Evolutionary conservation across 257 asterid species (phyloP).

Genomic region (Nemophila menziesii): DNA sequence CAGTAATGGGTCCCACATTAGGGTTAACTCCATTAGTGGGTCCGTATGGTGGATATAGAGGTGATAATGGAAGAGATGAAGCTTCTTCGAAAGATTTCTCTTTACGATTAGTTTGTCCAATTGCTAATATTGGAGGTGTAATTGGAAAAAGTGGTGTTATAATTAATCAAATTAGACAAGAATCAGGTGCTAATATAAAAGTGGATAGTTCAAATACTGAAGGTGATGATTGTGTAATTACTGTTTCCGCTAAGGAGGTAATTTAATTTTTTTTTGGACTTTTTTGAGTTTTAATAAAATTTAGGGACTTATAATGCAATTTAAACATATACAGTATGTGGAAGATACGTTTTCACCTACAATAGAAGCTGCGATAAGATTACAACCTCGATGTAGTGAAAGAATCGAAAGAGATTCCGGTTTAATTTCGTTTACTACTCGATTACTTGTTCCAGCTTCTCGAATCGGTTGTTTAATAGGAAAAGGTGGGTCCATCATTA

Average conservation of each 20-base stretch:
- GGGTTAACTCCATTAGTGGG: slow-evolving; percentile 20
- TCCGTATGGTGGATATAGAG: slow-evolving; percentile 18
- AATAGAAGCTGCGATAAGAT: slow-evolving; percentile 16
- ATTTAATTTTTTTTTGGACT: neutral
- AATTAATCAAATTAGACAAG: slow-evolving; percentile 22
- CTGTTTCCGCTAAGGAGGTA: slow-evolving; percentile 18
- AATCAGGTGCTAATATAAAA: slow-evolving; percentile 17
- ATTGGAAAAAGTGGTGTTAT: slow-evolving; percentile 22
- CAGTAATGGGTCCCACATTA: slow-evolving; percentile 15
- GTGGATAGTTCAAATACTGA: slow-evolving; percentile 17
- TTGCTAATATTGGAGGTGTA: slow-evolving; percentile 18
- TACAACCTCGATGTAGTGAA: slow-evolving; percentile 22
- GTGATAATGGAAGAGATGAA: slow-evolving; percentile 20
- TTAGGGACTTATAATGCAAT: neutral
- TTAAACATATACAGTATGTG: slow-evolving; percentile 8
- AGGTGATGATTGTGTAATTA: slow-evolving; percentile 19
- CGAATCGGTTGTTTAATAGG: slow-evolving; percentile 21
- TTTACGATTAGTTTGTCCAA: slow-evolving; percentile 14
- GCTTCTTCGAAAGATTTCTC: slow-evolving; percentile 18
- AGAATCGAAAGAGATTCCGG: slow-evolving; percentile 19
- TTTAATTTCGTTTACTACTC: slow-evolving; percentile 14
- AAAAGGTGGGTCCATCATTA: slow-evolving; percentile 20
- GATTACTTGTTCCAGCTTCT: slow-evolving; percentile 20
- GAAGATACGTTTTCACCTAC: slow-evolving; percentile 20
- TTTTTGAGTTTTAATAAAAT: neutral